phyloP scores from a whole-genome alignment of 2,329 filamentous ascomycete species.

The Trichoderma lentiforme region DNA sequence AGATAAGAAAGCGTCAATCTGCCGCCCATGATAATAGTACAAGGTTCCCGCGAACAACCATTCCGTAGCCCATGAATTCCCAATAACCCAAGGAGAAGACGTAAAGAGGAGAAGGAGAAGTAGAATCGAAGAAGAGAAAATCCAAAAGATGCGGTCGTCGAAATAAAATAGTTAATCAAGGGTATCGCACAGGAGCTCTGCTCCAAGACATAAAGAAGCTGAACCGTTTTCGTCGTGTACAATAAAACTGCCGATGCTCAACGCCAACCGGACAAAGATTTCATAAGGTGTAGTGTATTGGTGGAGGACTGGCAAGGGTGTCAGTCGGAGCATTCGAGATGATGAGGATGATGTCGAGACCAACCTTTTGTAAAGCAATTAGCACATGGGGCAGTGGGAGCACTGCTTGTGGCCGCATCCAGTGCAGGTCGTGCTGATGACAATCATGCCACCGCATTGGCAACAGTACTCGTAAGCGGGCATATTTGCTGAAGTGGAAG shows the following conservation, averaged over 20 bases:
- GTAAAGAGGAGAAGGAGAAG: not conserved
- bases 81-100: not conserved
- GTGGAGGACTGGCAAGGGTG: not conserved
- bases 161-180: not conserved
- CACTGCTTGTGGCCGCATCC: constrained; percentile 51
- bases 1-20: not conserved
- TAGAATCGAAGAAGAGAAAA: not conserved
- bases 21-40: not conserved
- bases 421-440: constrained; percentile 54
- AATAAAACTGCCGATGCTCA: not conserved
- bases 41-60: not conserved
- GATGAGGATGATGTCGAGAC: not conserved
- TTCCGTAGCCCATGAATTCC: not conserved
- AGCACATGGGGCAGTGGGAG: constrained; percentile 41
- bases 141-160: not conserved
- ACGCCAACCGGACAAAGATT: not conserved
- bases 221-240: not conserved
- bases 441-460: constrained; percentile 53
- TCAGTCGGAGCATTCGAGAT: not conserved
- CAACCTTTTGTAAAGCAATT: constrained; percentile 17
- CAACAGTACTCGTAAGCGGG: constrained; percentile 52
- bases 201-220: not conserved
- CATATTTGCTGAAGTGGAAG: constrained; percentile 32
- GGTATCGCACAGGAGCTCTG: constrained; percentile 17
- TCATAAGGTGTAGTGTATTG: not conserved